Evolutionary conservation across 371 early-diverging fungal species (phyloP).

Genomic region (Mucor velutinosus): DNA sequence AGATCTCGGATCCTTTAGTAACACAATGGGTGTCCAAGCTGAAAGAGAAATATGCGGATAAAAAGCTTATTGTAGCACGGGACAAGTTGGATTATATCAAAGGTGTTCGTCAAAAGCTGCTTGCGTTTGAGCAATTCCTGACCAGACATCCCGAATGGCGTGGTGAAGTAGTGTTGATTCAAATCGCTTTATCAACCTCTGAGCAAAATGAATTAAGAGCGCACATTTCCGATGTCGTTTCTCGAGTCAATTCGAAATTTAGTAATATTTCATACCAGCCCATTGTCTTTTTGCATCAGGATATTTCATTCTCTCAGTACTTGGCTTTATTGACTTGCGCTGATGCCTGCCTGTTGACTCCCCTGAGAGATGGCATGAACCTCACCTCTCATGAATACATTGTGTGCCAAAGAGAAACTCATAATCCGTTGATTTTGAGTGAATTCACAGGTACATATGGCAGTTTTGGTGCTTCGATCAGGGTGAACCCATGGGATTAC

Average conservation of each 20-base stretch:
- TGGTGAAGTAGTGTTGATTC: conserved; percentile 78
- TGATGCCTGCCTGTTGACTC: conserved; percentile 91
- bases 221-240: conserved; percentile 85
- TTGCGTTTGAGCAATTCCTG: conserved; percentile 93
- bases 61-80: conserved; percentile 88
- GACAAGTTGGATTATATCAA: conserved; percentile 99
- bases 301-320: conserved; percentile 85
- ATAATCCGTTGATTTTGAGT: conserved; percentile 86
- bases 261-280: conserved; percentile 93
- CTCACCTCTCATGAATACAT: conserved; percentile 95
- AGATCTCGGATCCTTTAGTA: conserved; percentile 69
- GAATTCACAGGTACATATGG: conserved; percentile 97
- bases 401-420: conserved; percentile 83
- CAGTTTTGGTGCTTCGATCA: conserved; percentile 84
- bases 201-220: conserved; percentile 74
- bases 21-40: conserved; percentile 71
- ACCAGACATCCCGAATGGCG: conserved; percentile 88
- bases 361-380: conserved; percentile 97
- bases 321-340: conserved; percentile 89
- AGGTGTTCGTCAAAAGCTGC: conserved; percentile 96
- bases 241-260: conserved; percentile 90
- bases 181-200: conserved; percentile 70
- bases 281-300: conserved; percentile 90
- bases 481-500: conserved; percentile 92
- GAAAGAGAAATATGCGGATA: conserved; percentile 79